These are phyloP conservation scores for Alternaria viburni DNA, from an alignment of 2,329 filamentous ascomycete species.

Conservation along the genomic window DNA sequence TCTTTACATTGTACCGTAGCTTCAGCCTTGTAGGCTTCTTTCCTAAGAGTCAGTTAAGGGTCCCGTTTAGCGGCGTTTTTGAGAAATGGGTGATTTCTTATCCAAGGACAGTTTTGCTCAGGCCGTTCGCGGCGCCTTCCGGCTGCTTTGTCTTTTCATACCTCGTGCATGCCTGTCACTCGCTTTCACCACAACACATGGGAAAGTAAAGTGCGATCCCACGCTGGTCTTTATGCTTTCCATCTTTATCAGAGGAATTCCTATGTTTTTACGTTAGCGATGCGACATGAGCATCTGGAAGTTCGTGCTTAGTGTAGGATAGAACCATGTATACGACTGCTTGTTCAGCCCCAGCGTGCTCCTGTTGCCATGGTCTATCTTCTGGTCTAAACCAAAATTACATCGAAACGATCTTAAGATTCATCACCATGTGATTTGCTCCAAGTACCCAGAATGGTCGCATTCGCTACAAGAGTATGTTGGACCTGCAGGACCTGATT, in stretches of 20 bases:
- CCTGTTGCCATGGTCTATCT: not conserved
- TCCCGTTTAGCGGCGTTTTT: slow-evolving; percentile 5
- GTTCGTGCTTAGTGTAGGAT: not conserved
- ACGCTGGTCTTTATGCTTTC: not conserved
- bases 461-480: not conserved
- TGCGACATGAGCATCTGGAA: not conserved
- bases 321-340: not conserved
- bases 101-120: not conserved
- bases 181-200: not conserved
- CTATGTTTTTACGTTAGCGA: not conserved
- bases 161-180: not conserved
- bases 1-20: slow-evolving; percentile 2
- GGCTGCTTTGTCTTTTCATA: not conserved
- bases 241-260: not conserved
- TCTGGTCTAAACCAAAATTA: not conserved
- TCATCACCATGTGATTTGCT: not conserved
- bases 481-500: not conserved
- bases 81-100: not conserved
- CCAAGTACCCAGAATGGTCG: not conserved
- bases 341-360: not conserved
- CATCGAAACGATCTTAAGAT: not conserved
- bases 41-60: not conserved
- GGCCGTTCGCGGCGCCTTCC: not conserved
- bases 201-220: not conserved
- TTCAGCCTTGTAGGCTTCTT: not conserved